phyloP scores from a whole-genome alignment of 768 basidiomycete species.

The Podaxis rugospora region DNA sequence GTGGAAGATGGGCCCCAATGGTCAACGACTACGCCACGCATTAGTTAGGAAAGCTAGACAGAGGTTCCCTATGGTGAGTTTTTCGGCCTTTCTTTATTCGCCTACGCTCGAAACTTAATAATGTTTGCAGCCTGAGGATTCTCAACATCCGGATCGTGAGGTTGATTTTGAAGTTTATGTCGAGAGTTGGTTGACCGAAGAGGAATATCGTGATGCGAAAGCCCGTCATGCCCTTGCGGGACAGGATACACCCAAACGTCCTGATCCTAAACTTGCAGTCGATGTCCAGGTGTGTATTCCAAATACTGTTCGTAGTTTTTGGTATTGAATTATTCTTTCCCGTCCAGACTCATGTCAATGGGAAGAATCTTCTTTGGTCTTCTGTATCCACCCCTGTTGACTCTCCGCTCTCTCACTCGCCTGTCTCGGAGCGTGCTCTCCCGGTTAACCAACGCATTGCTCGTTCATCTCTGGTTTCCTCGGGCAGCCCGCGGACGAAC shows the following conservation, averaged over 20 bases:
- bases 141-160: conserved; percentile 69
- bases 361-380: conserved; percentile 74
- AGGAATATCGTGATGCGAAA: conserved; percentile 64
- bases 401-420: conserved; percentile 28
- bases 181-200: conserved; percentile 78
- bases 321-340: conserved; percentile 4
- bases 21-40: conserved; percentile 63
- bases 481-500: conserved; percentile 41
- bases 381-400: conserved; percentile 36
- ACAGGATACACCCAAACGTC: conserved; percentile 54
- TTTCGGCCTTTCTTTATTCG: not conserved
- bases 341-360: conserved; percentile 22
- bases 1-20: conserved; percentile 70
- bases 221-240: conserved; percentile 56
- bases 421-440: conserved; percentile 17
- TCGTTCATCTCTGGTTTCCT: conserved; percentile 44
- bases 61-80: conserved; percentile 68
- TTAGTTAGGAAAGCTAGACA: conserved; percentile 69
- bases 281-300: conserved; percentile 30
- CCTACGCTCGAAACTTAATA: not conserved
- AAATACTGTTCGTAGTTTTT: conserved; percentile 1
- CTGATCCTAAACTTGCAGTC: conserved; percentile 37
- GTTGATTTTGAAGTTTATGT: conserved; percentile 68
- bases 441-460: conserved; percentile 10
- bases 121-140: conserved; percentile 61